Percentiles rank a stretch among this genome's conserved stretches.
Conservation (phyloP, 768 basidiomycete genomes). For the Pholiota microspora region DNA sequence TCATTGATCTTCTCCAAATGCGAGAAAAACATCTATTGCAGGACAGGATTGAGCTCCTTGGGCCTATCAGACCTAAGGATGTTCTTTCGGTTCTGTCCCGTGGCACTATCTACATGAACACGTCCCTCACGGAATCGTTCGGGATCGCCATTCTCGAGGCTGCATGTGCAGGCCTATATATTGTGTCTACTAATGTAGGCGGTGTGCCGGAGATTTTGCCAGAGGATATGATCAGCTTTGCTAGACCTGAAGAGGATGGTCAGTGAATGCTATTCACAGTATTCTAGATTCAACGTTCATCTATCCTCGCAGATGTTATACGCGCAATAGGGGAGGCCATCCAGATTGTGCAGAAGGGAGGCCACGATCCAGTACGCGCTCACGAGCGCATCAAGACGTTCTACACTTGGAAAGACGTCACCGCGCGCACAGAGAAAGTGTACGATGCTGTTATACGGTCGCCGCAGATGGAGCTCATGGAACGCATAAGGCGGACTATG, state of each 20-base stretch:
- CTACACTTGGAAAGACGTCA: slow-evolving; percentile 84
- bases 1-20: slow-evolving; percentile 94
- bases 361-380: slow-evolving; percentile 72
- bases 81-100: slow-evolving; percentile 82
- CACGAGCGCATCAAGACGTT: slow-evolving; percentile 79
- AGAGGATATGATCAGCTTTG: slow-evolving; percentile 92
- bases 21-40: slow-evolving; percentile 87
- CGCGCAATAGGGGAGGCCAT: slow-evolving; percentile 83
- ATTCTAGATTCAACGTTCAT: not conserved
- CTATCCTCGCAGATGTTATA: slow-evolving; percentile 63
- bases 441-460: slow-evolving; percentile 68
- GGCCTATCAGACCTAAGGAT: slow-evolving; percentile 75
- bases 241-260: slow-evolving; percentile 94
- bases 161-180: slow-evolving; percentile 90
- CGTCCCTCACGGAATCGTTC: slow-evolving; percentile 94
- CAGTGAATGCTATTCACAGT: slow-evolving; percentile 17
- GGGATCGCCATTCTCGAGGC: slow-evolving; percentile 98
- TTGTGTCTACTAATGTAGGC: slow-evolving; percentile 92
- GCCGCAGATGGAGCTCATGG: slow-evolving; percentile 68
- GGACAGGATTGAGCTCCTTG: slow-evolving; percentile 89
- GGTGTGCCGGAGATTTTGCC: slow-evolving; percentile 96
- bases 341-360: slow-evolving; percentile 56
- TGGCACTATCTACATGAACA: slow-evolving; percentile 92
- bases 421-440: slow-evolving; percentile 79
- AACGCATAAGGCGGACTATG: slow-evolving; percentile 82